phyloP scores from a whole-genome alignment of 805 yeast species.

The Cyberlindnera galapagoensis region DNA sequence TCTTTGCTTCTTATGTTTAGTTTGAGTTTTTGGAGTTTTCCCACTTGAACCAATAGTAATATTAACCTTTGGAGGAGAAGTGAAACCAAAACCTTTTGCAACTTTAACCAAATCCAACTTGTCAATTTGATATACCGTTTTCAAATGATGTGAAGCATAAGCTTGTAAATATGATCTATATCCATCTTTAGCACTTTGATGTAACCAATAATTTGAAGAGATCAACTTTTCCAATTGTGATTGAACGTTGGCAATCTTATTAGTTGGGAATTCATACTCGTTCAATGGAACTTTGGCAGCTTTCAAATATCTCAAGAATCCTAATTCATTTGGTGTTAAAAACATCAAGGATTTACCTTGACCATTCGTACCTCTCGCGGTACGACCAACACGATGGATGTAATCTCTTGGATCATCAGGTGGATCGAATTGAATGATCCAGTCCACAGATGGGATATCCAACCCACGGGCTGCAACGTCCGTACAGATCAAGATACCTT shows the following conservation, averaged over 20 bases:
- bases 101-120: conserved; percentile 91
- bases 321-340: conserved; percentile 87
- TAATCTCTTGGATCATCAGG: conserved; percentile 99
- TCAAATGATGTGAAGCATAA: conserved; percentile 92
- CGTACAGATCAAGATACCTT: conserved; percentile 89
- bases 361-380: conserved; percentile 90
- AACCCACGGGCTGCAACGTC: conserved; percentile 99
- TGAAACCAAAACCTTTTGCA: conserved; percentile 92
- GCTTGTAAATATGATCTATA: conserved; percentile 96
- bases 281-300: conserved; percentile 97
- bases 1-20: conserved; percentile 14
- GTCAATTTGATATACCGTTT: conserved; percentile 94
- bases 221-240: conserved; percentile 87
- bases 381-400: conserved; percentile 98
- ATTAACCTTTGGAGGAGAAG: conserved; percentile 93
- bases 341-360: conserved; percentile 95
- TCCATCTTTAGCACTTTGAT: conserved; percentile 95
- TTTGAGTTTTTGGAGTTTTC: conserved; percentile 35
- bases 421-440: conserved; percentile 98
- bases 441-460: conserved; percentile 97
- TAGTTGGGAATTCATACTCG: conserved; percentile 93
- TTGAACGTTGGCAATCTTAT: conserved; percentile 94
- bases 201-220: conserved; percentile 87
- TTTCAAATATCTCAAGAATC: conserved; percentile 88
- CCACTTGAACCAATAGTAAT: conserved; percentile 94